A percentile compares a stretch with the other conserved stretches of the same genome.
Evolutionary conservation across 2,329 filamentous ascomycete species (phyloP).

Genomic region (Verticillium zaregamsianum): DNA sequence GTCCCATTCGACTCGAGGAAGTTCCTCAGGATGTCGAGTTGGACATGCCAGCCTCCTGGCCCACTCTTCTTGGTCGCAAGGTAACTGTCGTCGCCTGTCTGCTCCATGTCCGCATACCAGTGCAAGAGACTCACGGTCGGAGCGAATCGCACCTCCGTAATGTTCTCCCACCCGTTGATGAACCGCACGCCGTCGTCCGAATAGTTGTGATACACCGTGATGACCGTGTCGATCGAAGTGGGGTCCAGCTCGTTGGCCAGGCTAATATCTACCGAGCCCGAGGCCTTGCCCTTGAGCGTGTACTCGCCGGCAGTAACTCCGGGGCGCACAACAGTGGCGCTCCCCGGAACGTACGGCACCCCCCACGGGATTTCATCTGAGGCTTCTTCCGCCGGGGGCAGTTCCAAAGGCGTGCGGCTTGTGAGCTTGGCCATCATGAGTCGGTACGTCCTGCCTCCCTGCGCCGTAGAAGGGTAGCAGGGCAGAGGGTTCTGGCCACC

Average conservation of each 20-base stretch:
- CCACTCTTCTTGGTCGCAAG: conserved; percentile 31
- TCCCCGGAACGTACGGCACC: conserved; percentile 22
- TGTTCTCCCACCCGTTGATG: conserved; percentile 29
- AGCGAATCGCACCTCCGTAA: conserved; percentile 18
- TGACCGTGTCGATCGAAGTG: conserved; percentile 13
- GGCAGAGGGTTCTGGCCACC: conserved; percentile 36
- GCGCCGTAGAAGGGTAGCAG: conserved; percentile 33
- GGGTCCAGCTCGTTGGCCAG: neutral
- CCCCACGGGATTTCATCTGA: conserved; percentile 29
- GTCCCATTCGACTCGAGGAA: conserved; percentile 35
- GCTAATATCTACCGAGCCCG: conserved; percentile 3
- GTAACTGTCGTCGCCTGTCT: conserved; percentile 19
- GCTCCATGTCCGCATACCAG: conserved; percentile 33
- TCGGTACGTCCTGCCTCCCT: conserved; percentile 30
- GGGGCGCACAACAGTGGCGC: neutral
- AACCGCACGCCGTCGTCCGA: conserved; percentile 27
- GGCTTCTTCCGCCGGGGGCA: conserved; percentile 17
- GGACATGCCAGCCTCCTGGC: conserved; percentile 30
- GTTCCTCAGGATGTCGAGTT: conserved; percentile 31
- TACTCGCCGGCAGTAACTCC: conserved; percentile 11
- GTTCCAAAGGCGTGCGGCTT: conserved; percentile 20
- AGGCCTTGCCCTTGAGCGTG: conserved; percentile 14
- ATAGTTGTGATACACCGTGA: conserved; percentile 30
- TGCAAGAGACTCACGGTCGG: conserved; percentile 21
- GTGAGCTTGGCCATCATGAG: conserved; percentile 36